Base-by-base conservation (phyloP, 2,329 filamentous ascomycete genomes). In the Arthrinium phaeospermum region DNA sequence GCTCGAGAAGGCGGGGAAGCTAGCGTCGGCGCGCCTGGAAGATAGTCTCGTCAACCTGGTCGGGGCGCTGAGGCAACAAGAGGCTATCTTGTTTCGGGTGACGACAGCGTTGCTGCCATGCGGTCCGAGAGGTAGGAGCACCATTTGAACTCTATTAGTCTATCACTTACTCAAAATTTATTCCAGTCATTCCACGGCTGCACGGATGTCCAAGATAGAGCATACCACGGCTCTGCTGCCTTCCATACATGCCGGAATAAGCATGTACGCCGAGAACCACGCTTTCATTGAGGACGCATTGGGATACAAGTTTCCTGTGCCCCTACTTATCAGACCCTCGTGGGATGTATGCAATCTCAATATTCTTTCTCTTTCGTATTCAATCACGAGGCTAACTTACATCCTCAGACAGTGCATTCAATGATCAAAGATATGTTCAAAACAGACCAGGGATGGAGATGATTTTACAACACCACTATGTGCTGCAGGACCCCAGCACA, bases 241-340 rank as follows among this genome's bases (percentile, higher is more conserved):
- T n/a, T 7, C 16, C 7, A 41, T 67, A 14, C 44, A 57, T 12
- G 41, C 12, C 4, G 12, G 51, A 3, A 37, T 45, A 30, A 57
- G 27, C n/a, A 51, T 57, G 24, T 49, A 71, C 16, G 13, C 19
- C 8, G 16, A 67, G 13, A 67, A 34, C 16, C 22, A 19, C n/a
- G 70, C 16, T 8, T 49, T 67, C 41, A 71, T 71, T n/a, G 70
- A 71, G 44, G 70, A 71, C 34, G 37, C 70, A 22, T 34, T 71
- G 27, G 70, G 70, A 3, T 37, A 22, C 22, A 64, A 13, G 22
- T 46, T 71, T 22, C 70, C 70, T 19, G 51, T 71, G 4, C 53
- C 51, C 24, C 24, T 71, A 5, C 44, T n/a, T 13, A 71, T 67
- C 14, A 51, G 51, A 30, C 70, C 70, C 0, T 71, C 70, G 14